Evolutionary conservation across 2,329 filamentous ascomycete genomes (phyloP).

Genomic region (Pyricularia pennisetigena): DNA sequence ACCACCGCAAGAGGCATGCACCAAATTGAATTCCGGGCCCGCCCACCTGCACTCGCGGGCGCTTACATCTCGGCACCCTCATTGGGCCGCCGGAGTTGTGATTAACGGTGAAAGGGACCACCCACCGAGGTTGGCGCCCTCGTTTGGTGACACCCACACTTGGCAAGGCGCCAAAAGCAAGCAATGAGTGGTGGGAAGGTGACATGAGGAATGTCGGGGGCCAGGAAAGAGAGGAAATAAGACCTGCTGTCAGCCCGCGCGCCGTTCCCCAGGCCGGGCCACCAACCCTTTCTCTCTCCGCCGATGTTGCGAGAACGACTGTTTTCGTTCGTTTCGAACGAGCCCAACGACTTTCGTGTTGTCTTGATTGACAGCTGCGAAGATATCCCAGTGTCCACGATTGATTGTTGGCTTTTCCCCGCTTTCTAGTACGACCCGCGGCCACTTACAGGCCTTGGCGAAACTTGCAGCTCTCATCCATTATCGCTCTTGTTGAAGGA

Average conservation of each 20-base stretch:
- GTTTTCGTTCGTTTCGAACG: not conserved
- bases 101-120: not conserved
- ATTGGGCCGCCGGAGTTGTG: not conserved
- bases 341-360: not conserved
- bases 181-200: not conserved
- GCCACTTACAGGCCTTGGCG: not conserved
- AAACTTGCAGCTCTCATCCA: not conserved
- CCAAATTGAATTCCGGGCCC: not conserved
- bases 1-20: not conserved
- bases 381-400: not conserved
- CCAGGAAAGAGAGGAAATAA: not conserved
- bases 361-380: not conserved
- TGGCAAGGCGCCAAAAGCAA: constrained; percentile 1
- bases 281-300: not conserved
- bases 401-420: not conserved
- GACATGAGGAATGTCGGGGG: not conserved
- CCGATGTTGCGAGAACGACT: not conserved
- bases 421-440: not conserved
- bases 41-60: not conserved
- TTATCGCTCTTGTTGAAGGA: not conserved
- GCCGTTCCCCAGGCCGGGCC: not conserved
- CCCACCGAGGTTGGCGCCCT: not conserved
- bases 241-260: not conserved
- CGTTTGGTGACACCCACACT: not conserved
- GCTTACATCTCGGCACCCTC: not conserved